Percentiles rank a stretch among this genome's conserved stretches.
Evolutionary conservation across 2,329 filamentous ascomycete genomes (phyloP).

Genomic region (Ophiostoma ips): DNA sequence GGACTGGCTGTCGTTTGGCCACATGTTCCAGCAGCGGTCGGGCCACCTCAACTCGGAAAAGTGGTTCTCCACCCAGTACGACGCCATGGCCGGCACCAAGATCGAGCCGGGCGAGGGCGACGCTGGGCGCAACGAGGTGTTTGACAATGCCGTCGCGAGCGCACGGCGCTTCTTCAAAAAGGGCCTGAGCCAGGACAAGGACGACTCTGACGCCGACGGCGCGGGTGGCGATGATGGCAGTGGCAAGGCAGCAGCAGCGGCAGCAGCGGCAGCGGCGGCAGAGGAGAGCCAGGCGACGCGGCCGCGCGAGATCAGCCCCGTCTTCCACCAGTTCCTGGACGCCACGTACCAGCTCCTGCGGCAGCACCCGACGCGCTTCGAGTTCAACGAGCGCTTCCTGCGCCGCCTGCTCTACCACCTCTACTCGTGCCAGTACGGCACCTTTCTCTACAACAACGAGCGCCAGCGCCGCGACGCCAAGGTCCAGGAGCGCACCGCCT

Average conservation of each 20-base stretch:
- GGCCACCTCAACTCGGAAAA: conserved; percentile 82
- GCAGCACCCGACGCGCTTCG: conserved; percentile 78
- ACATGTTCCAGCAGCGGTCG: conserved; percentile 91
- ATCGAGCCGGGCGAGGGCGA: conserved; percentile 50
- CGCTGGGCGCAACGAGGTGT: conserved; percentile 48
- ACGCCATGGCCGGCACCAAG: conserved; percentile 51
- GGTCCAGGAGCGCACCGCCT: conserved; percentile 59
- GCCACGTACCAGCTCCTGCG: conserved; percentile 80
- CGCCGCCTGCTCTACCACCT: conserved; percentile 82
- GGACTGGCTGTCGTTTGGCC: conserved; percentile 94
- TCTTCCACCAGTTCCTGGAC: conserved; percentile 96
- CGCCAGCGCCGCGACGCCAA: conserved; percentile 64
- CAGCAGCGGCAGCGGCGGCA: conserved; percentile 13
- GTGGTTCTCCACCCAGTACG: conserved; percentile 83
- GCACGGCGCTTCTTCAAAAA: conserved; percentile 87
- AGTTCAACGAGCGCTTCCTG: conserved; percentile 91
- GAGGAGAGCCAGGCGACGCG: conserved; percentile 55
- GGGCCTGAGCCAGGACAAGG: conserved; percentile 46
- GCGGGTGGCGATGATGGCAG: conserved; percentile 21
- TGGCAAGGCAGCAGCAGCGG: conserved; percentile 18
- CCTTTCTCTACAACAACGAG: conserved; percentile 90
- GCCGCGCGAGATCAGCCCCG: conserved; percentile 82
- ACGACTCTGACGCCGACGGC: conserved; percentile 47
- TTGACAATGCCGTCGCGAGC: conserved; percentile 73
- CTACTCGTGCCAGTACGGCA: conserved; percentile 93